phyloP scores from a whole-genome alignment of 768 basidiomycete genomes.

The Albatrellus ellisii region DNA sequence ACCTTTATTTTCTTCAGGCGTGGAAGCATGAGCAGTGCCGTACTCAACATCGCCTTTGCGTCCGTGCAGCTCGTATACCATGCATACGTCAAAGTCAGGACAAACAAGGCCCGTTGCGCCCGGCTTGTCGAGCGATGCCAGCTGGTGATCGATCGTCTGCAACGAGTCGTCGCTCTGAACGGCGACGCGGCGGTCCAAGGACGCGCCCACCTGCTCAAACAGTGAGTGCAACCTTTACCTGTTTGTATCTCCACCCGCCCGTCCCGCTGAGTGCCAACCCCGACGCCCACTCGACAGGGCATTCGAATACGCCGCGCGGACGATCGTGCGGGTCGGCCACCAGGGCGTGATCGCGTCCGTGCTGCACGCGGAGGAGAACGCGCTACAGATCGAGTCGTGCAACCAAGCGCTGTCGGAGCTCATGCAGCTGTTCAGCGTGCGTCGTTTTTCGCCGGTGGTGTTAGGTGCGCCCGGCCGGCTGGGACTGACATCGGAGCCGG shows the following conservation, averaged over 20 bases:
- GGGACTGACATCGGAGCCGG: conserved; percentile 4
- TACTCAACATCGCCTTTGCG: conserved; percentile 10
- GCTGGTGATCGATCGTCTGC: conserved; percentile 8
- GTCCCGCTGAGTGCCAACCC: not conserved
- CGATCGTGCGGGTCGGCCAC: conserved; percentile 9
- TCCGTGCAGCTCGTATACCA: conserved; percentile 13
- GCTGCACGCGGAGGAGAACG: conserved; percentile 9
- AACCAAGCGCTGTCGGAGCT: conserved; percentile 11
- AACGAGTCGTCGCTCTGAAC: conserved; percentile 4
- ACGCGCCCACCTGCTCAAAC: conserved; percentile 9
- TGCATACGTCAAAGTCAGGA: conserved; percentile 11
- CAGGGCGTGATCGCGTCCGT: conserved; percentile 10
- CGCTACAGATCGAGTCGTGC: conserved; percentile 9
- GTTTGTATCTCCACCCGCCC: not conserved
- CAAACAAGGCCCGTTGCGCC: conserved; percentile 11
- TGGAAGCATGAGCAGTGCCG: conserved; percentile 9
- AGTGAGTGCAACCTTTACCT: not conserved
- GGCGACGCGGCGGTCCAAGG: conserved; percentile 4
- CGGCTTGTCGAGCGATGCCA: conserved; percentile 13
- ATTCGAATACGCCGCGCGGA: conserved; percentile 8
- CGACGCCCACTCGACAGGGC: conserved; percentile 4
- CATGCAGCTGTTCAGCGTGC: conserved; percentile 11
- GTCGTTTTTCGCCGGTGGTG: not conserved
- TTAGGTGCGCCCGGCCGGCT: not conserved
- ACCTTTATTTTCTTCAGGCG: no score